These are phyloP conservation scores for Monosporascus sp. DNA, from an alignment of 2,329 filamentous ascomycete species.

Conservation along the genomic window DNA sequence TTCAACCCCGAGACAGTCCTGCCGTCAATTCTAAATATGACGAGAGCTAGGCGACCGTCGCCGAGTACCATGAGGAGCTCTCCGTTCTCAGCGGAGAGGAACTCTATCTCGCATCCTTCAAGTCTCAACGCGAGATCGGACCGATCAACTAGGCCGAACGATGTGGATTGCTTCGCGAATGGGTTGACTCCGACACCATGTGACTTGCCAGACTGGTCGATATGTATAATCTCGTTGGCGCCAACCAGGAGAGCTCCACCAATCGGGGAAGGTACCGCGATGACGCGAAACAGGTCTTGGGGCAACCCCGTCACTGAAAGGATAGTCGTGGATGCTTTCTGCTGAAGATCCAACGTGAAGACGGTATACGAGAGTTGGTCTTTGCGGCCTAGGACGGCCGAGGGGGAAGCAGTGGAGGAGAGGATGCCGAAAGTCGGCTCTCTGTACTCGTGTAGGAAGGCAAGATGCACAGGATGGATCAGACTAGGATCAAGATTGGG, in stretches of 20 bases:
- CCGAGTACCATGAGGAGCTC: slow-evolving; percentile 80
- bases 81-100: slow-evolving; percentile 68
- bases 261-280: slow-evolving; percentile 78
- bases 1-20: slow-evolving; percentile 82
- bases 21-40: slow-evolving; percentile 84
- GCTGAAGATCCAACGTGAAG: slow-evolving; percentile 89
- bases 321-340: slow-evolving; percentile 87
- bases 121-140: slow-evolving; percentile 72
- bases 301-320: slow-evolving; percentile 80
- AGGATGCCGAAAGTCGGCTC: slow-evolving; percentile 96
- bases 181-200: slow-evolving; percentile 91
- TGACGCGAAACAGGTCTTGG: slow-evolving; percentile 76
- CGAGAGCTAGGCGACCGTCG: slow-evolving; percentile 66
- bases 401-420: slow-evolving; percentile 68
- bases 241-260: slow-evolving; percentile 85
- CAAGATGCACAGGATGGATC: slow-evolving; percentile 83
- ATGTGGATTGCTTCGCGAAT: slow-evolving; percentile 76
- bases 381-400: slow-evolving; percentile 73
- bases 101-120: slow-evolving; percentile 74
- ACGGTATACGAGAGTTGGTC: slow-evolving; percentile 89
- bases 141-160: slow-evolving; percentile 82
- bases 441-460: slow-evolving; percentile 93
- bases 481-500: slow-evolving; percentile 83
- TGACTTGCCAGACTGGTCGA: slow-evolving; percentile 91
- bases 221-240: slow-evolving; percentile 84